A percentile compares a stretch with the other conserved stretches of the same genome.
Evolutionary conservation across 1,139 yeast genomes (phyloP).

Genomic region (Hemisphaericaspora lyxosophila): DNA sequence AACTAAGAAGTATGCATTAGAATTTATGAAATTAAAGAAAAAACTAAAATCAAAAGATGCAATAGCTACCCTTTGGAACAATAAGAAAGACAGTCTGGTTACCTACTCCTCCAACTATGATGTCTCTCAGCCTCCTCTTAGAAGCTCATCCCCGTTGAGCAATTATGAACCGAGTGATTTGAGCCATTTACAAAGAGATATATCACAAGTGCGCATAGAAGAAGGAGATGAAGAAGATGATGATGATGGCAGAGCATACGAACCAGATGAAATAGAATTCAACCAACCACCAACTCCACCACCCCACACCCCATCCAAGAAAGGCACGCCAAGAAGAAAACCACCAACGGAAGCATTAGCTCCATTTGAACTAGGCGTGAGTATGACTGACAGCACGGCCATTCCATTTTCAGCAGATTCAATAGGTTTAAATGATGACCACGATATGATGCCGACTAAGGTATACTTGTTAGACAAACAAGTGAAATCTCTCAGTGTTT

Average conservation of each 20-base stretch:
- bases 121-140: neutral
- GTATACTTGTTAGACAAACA: conserved; percentile 39
- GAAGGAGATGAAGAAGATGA: conserved; percentile 1
- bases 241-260: neutral
- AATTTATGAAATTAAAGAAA: conserved; percentile 32
- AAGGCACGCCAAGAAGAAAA: conserved; percentile 14
- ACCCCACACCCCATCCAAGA: conserved; percentile 13
- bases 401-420: conserved; percentile 49
- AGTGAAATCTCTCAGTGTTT: conserved; percentile 29
- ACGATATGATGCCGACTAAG: conserved; percentile 28
- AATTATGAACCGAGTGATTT: conserved; percentile 15
- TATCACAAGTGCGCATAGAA: conserved; percentile 7
- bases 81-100: conserved; percentile 1
- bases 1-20: conserved; percentile 24
- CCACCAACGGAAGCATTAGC: conserved; percentile 16
- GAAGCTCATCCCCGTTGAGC: conserved; percentile 12
- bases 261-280: conserved; percentile 3
- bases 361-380: conserved; percentile 11
- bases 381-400: conserved; percentile 19
- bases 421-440: conserved; percentile 35
- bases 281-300: conserved; percentile 12
- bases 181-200: conserved; percentile 23
- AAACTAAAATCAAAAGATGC: conserved; percentile 41
- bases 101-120: neutral
- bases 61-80: conserved; percentile 26